Percentiles rank a stretch among this genome's conserved stretches.
Conservation (phyloP, 2,329 filamentous ascomycete genomes). For the Fusarium denticulatum region DNA sequence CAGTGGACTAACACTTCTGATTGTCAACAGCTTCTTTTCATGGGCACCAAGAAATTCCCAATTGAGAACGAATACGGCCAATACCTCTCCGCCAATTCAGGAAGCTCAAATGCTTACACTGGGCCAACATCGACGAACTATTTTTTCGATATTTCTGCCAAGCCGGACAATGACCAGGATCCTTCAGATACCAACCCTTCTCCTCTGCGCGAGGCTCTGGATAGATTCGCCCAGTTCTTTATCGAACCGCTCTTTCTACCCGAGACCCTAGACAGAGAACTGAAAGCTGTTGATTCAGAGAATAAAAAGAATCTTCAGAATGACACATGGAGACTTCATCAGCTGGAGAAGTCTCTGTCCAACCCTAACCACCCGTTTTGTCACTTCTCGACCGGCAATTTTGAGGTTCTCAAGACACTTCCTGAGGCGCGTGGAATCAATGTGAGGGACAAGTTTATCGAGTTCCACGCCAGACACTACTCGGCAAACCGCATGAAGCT, state of each 20-base stretch:
- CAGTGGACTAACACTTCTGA: constrained; percentile 20
- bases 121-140: constrained; percentile 95
- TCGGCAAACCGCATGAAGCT: constrained; percentile 94
- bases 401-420: constrained; percentile 84
- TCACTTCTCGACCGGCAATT: constrained; percentile 91
- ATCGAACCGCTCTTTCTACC: constrained; percentile 86
- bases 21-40: constrained; percentile 78
- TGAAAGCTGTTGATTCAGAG: constrained; percentile 91
- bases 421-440: constrained; percentile 83
- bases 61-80: constrained; percentile 95
- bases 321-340: constrained; percentile 86
- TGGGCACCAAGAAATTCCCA: constrained; percentile 98
- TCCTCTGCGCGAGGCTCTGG: constrained; percentile 80
- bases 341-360: constrained; percentile 87
- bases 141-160: constrained; percentile 93
- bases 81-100: constrained; percentile 89
- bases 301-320: constrained; percentile 98
- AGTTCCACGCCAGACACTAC: constrained; percentile 89
- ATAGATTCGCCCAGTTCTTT: constrained; percentile 95
- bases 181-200: constrained; percentile 66
- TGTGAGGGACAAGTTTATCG: constrained; percentile 89
- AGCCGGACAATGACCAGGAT: constrained; percentile 70
- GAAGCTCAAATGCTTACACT: constrained; percentile 94
- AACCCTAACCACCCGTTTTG: constrained; percentile 89
- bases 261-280: constrained; percentile 85